A percentile compares a stretch with the other conserved stretches of the same genome.
These are phyloP conservation scores for Barbarea vulgaris DNA, from an alignment of 345 rosid species.

Conservation along the genomic window DNA sequence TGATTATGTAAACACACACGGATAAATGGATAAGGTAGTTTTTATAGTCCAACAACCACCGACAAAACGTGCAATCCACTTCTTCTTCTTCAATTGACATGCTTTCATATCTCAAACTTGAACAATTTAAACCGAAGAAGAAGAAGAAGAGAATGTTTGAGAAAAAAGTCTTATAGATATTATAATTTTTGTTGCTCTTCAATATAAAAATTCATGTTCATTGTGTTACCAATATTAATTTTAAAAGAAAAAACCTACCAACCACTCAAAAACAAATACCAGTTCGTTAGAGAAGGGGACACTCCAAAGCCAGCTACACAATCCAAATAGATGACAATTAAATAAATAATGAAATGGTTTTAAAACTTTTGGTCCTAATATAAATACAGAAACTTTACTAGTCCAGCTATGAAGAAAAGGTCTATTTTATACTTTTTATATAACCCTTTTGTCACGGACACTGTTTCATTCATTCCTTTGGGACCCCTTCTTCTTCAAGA, in stretches of 20 bases:
- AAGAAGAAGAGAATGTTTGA: background rate
- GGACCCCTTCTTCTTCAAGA: conserved; percentile 40
- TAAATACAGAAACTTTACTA: background rate
- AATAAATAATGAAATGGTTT: background rate
- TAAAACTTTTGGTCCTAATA: background rate
- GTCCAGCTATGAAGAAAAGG: conserved; percentile 33
- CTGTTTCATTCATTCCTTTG: conserved; percentile 35
- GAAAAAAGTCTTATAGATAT: background rate
- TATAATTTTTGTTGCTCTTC: background rate
- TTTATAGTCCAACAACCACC: conserved; percentile 25
- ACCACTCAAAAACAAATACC: conserved; percentile 5
- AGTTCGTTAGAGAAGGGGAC: conserved; percentile 24
- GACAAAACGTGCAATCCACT: conserved; percentile 32
- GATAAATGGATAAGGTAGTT: conserved; percentile 6
- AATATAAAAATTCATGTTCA: background rate
- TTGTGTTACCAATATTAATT: background rate
- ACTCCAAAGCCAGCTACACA: background rate
- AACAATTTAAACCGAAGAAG: conserved; percentile 8
- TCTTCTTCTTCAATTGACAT: background rate
- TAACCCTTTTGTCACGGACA: conserved; percentile 33
- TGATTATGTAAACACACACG: conserved; percentile 1
- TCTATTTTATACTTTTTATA: conserved; percentile 8
- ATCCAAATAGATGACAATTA: background rate
- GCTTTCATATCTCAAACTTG: conserved; percentile 13
- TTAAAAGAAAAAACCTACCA: background rate